These are phyloP conservation scores for Prunella vulgaris DNA, from an alignment of 257 asterid genomes.

Conservation along the genomic window DNA sequence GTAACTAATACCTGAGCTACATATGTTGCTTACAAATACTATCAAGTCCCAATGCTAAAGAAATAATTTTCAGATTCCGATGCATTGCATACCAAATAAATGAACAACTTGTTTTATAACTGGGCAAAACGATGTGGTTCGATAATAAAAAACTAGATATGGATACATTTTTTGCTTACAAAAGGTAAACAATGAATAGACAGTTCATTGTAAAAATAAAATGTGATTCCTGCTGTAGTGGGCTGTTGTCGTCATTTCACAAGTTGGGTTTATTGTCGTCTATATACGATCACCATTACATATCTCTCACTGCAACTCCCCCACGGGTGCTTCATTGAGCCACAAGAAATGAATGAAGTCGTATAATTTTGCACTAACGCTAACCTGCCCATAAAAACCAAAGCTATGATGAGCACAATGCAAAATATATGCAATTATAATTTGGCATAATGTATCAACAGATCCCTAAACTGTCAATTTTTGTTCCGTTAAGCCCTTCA, in stretches of 20 bases:
- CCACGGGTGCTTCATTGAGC: conserved; percentile 98
- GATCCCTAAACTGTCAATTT: no score
- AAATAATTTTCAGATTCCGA: neutral
- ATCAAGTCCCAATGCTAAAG: neutral
- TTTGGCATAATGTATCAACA: no score
- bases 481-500: neutral
- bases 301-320: conserved; percentile 65
- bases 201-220: neutral
- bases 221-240: neutral
- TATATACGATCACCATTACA: neutral
- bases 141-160: neutral
- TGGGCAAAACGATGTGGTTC: neutral
- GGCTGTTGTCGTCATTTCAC: neutral
- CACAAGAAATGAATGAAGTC: conserved; percentile 95
- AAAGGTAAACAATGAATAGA: neutral
- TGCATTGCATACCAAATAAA: neutral
- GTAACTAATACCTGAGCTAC: neutral
- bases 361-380: conserved; percentile 85
- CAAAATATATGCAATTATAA: neutral
- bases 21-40: neutral
- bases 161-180: neutral
- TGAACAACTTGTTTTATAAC: neutral
- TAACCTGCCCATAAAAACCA: conserved; percentile 51
- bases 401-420: neutral
- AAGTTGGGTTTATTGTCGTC: conserved; percentile 4